Base-by-base conservation (phyloP, 441 rosid genomes). In the Gossypium trilobum region DNA sequence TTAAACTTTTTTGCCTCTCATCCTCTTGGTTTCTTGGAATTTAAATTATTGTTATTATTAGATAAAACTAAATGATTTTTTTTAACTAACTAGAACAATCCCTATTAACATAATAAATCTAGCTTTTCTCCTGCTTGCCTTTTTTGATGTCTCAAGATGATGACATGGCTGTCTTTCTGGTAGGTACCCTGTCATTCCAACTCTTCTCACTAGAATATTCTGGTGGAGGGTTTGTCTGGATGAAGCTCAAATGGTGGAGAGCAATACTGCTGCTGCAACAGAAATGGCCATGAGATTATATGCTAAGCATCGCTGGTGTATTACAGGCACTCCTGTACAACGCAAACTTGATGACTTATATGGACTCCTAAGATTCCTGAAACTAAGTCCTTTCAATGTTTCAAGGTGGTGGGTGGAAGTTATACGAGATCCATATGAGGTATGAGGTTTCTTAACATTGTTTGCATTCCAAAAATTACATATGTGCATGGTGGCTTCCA, bases 211-310 rank as follows among this genome's bases (percentile, higher is more conserved):
- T 72, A 85, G 99, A 82, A 86, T 95, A 83, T 86, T 77, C 81
- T 95, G 98, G 98, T 92, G 98, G 99, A 89, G 99, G 82, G 74
- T 92, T 80, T 95, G 97, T 86, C 85, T 95, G 84, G 99, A 95
- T 82, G 99, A 92, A 81, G 99, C 98, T 72, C 99, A 92, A 79
- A 92, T 95, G 99, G 99, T 95, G 81, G 99, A 95, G 87, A 91
- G 90, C 76, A 91, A 87, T 86, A 82, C 87, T 79, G 90, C 96
- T 67, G 90, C 95, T 74, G 98, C 98, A 42, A 82, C 99, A 75
- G 97, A 95, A 83, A 95, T 95, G 98, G 97, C 98, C 61, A 76
- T 88, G 74, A 88, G 97, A 77, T 81, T 95, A 72, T 79, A 87
- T 78, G 84, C 93, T 58, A 95, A 83, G 79, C 85, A 92, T 75